Evolutionary conservation across 2,329 filamentous ascomycete genomes (phyloP).

Genomic region (Diaporthe citriasiana): DNA sequence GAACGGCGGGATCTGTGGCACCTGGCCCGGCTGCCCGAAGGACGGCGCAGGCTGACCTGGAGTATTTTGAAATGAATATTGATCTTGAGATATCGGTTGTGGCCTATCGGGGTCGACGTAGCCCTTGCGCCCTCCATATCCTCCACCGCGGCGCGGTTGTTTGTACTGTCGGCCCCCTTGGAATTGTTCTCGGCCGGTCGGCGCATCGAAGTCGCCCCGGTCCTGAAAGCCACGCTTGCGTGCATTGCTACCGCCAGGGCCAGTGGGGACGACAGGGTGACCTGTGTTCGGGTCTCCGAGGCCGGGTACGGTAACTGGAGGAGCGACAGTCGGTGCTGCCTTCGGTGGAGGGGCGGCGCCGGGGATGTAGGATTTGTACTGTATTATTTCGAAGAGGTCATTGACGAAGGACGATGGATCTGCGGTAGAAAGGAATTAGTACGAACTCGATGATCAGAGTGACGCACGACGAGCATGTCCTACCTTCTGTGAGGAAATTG

Average conservation of each 20-base stretch:
- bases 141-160: constrained; percentile 69
- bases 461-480: constrained; percentile 25
- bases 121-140: constrained; percentile 37
- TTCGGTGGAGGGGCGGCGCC: constrained; percentile 62
- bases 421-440: constrained; percentile 46
- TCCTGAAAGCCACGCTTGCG: constrained; percentile 71
- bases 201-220: constrained; percentile 57
- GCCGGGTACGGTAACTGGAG: neutral
- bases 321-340: constrained; percentile 42
- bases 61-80: constrained; percentile 36
- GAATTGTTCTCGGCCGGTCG: constrained; percentile 48
- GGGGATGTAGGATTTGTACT: constrained; percentile 72
- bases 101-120: constrained; percentile 42
- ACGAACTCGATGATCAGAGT: neutral
- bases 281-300: neutral
- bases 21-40: constrained; percentile 46
- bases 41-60: constrained; percentile 42
- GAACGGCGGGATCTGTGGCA: constrained; percentile 60
- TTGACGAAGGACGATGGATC: constrained; percentile 75
- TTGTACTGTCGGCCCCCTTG: constrained; percentile 66
- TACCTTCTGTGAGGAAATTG: constrained; percentile 81
- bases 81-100: constrained; percentile 46
- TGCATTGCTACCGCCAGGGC: constrained; percentile 49
- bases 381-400: constrained; percentile 77
- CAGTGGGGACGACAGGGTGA: constrained; percentile 32